Evolutionary conservation across 2,329 filamentous ascomycete species (phyloP).

Genomic region (Aspergillus japonicus): DNA sequence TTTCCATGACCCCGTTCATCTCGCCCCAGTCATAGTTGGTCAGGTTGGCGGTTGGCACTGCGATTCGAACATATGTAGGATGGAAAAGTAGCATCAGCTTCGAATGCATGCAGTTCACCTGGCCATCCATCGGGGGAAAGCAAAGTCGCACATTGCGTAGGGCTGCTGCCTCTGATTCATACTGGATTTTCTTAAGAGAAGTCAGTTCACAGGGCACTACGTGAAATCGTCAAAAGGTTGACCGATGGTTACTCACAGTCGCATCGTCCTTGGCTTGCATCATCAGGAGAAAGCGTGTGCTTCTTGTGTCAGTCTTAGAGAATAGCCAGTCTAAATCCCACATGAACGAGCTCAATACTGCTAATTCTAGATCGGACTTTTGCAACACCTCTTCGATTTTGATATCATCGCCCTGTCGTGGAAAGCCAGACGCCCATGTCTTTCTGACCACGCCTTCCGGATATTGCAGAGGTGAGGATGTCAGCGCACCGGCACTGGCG

Average conservation of each 20-base stretch:
- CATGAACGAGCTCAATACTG: slow-evolving; percentile 81
- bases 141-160: slow-evolving; percentile 62
- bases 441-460: slow-evolving; percentile 70
- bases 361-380: slow-evolving; percentile 67
- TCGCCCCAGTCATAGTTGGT: slow-evolving; percentile 89
- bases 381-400: slow-evolving; percentile 86
- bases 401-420: slow-evolving; percentile 68
- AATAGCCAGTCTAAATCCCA: slow-evolving; percentile 82
- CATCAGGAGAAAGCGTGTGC: slow-evolving; percentile 63
- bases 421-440: slow-evolving; percentile 69
- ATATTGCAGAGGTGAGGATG: slow-evolving; percentile 43
- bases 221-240: background rate
- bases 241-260: slow-evolving; percentile 32
- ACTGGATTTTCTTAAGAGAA: slow-evolving; percentile 36
- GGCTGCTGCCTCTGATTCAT: slow-evolving; percentile 40
- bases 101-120: slow-evolving; percentile 80
- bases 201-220: background rate
- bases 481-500: slow-evolving; percentile 11
- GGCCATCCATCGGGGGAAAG: slow-evolving; percentile 76
- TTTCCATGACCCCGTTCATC: slow-evolving; percentile 73
- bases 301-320: slow-evolving; percentile 62
- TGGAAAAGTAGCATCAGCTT: slow-evolving; percentile 92
- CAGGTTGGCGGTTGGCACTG: slow-evolving; percentile 83
- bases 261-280: slow-evolving; percentile 58
- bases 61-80: slow-evolving; percentile 69